Conservation (phyloP, 1,139 yeast genomes). For the Candida tunisiensis region DNA sequence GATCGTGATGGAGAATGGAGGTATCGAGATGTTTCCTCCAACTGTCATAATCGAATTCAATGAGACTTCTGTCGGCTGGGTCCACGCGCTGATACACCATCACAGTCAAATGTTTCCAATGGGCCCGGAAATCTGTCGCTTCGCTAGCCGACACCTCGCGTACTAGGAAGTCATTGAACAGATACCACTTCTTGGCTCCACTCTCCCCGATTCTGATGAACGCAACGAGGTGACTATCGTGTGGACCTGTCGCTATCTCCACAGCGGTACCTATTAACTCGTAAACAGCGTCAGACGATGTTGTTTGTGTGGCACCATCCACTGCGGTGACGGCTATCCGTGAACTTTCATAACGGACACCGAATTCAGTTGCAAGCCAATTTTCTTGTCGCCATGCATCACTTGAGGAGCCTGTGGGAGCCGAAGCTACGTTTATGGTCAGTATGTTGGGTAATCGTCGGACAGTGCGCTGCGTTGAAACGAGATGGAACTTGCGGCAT, state of each 20-base stretch:
- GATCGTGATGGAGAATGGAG: conserved; percentile 55
- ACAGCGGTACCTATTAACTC: conserved; percentile 20
- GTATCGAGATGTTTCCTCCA: conserved; percentile 36
- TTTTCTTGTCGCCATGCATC: too few relatives aligned
- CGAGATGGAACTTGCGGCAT: too few relatives aligned
- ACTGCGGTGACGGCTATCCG: too few relatives aligned
- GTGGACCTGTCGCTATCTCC: conserved; percentile 16
- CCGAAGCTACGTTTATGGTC: too few relatives aligned
- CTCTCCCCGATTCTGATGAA: conserved; percentile 30
- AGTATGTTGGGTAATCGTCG: too few relatives aligned
- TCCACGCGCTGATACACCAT: conserved; percentile 41
- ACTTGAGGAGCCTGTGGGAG: too few relatives aligned
- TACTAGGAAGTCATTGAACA: conserved; percentile 90
- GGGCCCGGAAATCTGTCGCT: conserved; percentile 45
- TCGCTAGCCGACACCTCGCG: conserved; percentile 53
- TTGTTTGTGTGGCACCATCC: too few relatives aligned
- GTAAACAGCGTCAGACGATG: conserved; percentile 19
- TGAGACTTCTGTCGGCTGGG: too few relatives aligned
- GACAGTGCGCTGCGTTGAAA: too few relatives aligned
- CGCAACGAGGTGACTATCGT: conserved; percentile 19
- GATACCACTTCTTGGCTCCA: conserved; percentile 50
- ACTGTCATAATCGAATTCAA: conserved; percentile 24
- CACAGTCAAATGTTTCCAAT: conserved; percentile 79
- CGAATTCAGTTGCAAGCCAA: too few relatives aligned
- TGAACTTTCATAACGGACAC: too few relatives aligned